Base-by-base conservation (phyloP, 768 basidiomycete genomes). In the Harrya chromipes region DNA sequence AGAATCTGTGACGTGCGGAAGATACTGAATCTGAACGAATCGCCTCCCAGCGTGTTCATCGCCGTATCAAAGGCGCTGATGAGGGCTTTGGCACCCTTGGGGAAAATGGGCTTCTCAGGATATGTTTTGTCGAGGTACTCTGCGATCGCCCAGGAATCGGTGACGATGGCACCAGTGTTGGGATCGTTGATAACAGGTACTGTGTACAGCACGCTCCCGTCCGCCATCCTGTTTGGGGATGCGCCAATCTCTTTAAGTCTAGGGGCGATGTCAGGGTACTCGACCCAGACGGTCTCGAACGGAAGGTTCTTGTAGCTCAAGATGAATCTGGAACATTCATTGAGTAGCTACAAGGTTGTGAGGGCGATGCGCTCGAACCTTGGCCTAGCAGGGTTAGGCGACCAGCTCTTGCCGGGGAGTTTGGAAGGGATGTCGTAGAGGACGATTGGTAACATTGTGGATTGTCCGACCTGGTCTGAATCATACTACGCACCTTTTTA, bases 331-430 rank as follows among this genome's bases (percentile, higher is more conserved):
- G 16, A 16, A 21, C 2, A 3, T 17, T 23, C 37, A 8, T 38
- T 53, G 1, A 34, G n/a, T 17, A 4, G 8, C 37, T 6, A 16
- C n/a, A 12, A 17, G 6, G 7, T 40, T 38, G n/a, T n/a, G 14
- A 24, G 6, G 8, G 8, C 2, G 34, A 4, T 37, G 19, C 17
- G 14, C 11, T 52, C 48, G 8, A 1, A 57, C 75, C 74, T 72
- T 24, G 70, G 57, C 50, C 66, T 77, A 53, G 64, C 68, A 5
- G 69, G 58, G 44, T 74, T 77, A 6, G 68, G 66, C 2, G 74
- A 66, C 68, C 67, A 74, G 3, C 20, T 50, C 17, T 62, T 65
- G 5, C 58, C 63, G 0, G 68, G 62, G 10, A 64, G 47, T 6
- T 61, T 61, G 36, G 63, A 69, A 12, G 71, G 64, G 23, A 69